Evolutionary conservation across 164 flowering plant genomes (phyloP), one percentile per base, ranked within the genome.

Genomic region (Saururus chinensis): DNA sequence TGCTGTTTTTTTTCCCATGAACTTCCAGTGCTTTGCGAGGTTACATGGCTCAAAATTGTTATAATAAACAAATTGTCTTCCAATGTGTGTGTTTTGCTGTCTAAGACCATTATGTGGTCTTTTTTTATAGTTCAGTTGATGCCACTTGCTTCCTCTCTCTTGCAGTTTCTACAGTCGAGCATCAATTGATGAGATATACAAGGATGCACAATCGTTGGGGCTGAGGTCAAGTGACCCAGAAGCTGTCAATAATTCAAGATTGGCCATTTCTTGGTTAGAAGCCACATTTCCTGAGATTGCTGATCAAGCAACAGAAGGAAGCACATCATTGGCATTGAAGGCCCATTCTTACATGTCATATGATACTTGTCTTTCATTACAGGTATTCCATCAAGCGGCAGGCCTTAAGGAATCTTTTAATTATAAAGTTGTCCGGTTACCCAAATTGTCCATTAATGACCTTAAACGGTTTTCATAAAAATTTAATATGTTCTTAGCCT

Each of bases 201-300:
- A 56, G 70, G 96, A 95, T 75, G 95, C 93, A 53, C 85, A 86
- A 7, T 70, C 78, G 21, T 85, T 76, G 74, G 95, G 97, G 51
- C 68, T 79, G 56, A 83, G 78, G 66, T 85, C 97, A 60, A 63
- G 82, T 60, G 81, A 81, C 68, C 57, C 83, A 64, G 74, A 60
- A 57, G 89, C 95, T 61, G 79, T 83, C 73, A 78, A 69, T 48
- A 84, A 84, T 74, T 82, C 93, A 57, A 87, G 71, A 67, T 61
- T 83, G 64, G 99, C 96, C 67, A 81, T 95, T 64, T 78, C 84
- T 76, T 91, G 99, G 99, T 77, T 90, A 76, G 95, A 91, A 81
- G 82, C 85, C 58, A 87, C 90, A 64, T 95, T 95, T 81, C 88
- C 95, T 53, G 92, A 84, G 64, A 66, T 91, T 60, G 61, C 65